Conservation (phyloP, 2,329 filamentous ascomycete genomes). For the Taxawa tesnikishii region DNA sequence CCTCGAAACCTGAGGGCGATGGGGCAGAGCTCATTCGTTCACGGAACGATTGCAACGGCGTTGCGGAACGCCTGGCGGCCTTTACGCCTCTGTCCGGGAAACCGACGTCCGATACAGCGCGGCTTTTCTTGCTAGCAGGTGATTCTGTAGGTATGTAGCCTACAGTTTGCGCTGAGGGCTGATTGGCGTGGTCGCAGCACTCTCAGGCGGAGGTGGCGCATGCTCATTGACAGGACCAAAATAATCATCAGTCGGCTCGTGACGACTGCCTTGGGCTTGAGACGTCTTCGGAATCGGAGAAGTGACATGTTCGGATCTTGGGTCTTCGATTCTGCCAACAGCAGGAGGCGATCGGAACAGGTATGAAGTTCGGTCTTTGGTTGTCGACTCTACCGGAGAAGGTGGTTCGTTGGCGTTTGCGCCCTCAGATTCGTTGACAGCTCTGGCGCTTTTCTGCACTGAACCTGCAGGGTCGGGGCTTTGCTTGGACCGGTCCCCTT, state of each 20-base stretch:
- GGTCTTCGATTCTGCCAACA: background rate
- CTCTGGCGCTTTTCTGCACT: too few species aligned
- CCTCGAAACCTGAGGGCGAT: too few species aligned
- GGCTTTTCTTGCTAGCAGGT: slow-evolving; percentile 1
- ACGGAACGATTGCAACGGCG: slow-evolving; percentile 22
- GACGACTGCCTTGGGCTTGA: background rate
- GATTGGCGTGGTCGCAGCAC: too few species aligned
- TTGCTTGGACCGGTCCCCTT: slow-evolving; percentile 1
- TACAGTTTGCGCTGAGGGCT: too few species aligned
- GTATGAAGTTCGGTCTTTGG: slow-evolving; percentile 33
- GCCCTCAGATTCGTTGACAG: too few species aligned
- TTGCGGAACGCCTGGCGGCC: slow-evolving; percentile 21
- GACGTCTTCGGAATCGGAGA: background rate
- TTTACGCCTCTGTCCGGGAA: slow-evolving; percentile 27
- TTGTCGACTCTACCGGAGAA: slow-evolving; percentile 28
- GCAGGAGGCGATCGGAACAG: slow-evolving; percentile 32
- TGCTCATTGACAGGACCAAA: too few species aligned
- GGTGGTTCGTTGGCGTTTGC: too few species aligned
- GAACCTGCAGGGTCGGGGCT: background rate
- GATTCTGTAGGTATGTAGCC: slow-evolving; percentile 5
- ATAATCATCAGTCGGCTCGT: too few species aligned
- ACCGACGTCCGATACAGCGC: slow-evolving; percentile 23
- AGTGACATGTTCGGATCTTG: background rate
- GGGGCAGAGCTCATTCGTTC: slow-evolving; percentile 13
- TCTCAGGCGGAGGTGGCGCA: too few species aligned